Base-by-base conservation (phyloP, 352 stramenopile species). In the Pythium dissotocum region DNA sequence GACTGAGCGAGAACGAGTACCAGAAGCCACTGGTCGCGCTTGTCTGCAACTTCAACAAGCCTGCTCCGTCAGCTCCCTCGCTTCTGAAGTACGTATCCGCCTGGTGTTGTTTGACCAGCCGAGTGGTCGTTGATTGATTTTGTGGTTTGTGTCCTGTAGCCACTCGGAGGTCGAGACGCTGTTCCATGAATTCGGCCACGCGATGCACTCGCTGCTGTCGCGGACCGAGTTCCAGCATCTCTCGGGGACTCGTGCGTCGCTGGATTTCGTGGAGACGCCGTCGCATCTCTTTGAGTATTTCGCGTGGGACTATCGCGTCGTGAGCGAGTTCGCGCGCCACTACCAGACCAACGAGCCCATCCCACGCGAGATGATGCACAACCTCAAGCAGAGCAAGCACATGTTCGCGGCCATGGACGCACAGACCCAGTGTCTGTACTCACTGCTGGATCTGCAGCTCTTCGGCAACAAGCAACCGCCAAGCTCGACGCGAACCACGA, bases 201-300 rank as follows among this genome's bases (percentile, higher is more conserved):
- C 94, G 26, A 84, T 99, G 71, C 97, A 99, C 77, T 99, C 97
- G 18, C 73, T 99, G 40, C 77, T 99, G 8, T 98, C 91, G 36
- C 83, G 88, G 26, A 99, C 97, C 6, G 88, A 97, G 59, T 99
- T 99, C 69, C 98, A 99, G 82, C 98, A 99, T 67, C 69, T 99
- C 18, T 97, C 90, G 5, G 98, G 98, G 24, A 99, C 97, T 13
- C 85, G 96, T 18, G 93, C 90, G 40, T 87, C 88, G 32, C 70
- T 97, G 58, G 97, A 99, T 71, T 99, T 99, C 80, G 96, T 99
- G 16, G 89, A 97, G 73, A 95, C 87, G 12, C 97, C 97, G 12
- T 98, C 91, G n/a, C 97, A 99, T 80, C 73, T 99, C 58, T 97
- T 99, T 55, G 98, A 99, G 87, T 95, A 98, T 61, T 99, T 98